Evolutionary conservation across 2,329 filamentous ascomycete genomes (phyloP), one percentile per base, ranked within the genome.

Genomic region (Penicillium sp.): DNA sequence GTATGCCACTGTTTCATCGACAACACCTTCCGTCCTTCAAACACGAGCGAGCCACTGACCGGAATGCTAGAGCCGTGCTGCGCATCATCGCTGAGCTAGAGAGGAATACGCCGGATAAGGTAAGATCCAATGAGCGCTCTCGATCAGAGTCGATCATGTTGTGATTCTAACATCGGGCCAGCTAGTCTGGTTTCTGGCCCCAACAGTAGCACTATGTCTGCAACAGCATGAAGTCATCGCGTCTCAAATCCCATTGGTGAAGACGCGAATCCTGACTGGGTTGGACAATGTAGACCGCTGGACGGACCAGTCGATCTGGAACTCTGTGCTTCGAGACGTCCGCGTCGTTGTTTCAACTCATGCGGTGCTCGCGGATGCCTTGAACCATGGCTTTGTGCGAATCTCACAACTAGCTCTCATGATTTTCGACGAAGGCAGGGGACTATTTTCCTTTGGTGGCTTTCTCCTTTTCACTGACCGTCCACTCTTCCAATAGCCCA

Each of bases 351-450:
- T 94, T 1, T 88, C 86, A 0, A 93, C 89, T 0, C 81, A 84
- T 44, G 81, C 86, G 44, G 76, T 94, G 1, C 72, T 94, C 9
- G 68, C 79, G 2, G 86, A 94, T 63, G 87, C 86, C 2, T 71
- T 94, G 27, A 70, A 67, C 1, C 86, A 93, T 65, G 85, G 76
- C 0, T 94, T 94, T 58, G 76, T 94, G 2, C 71, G 61, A 2
- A 76, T 94, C 54, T 58, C 70, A 0, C 71, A 70, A 2, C 64
- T 94, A 15, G 74, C 82, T 4, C 69, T 95, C 4, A 66, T 94
- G 11, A 76, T 94, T 0, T 86, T 94, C 53, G 89, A 95, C 56
- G 89, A 95, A 79, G 86, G 86, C 84, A 58, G 38, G 66, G 47
- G 15, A 26, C 14, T 8, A 14, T 31, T 8, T 4, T 33, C n/a